These are phyloP conservation scores for Podospora bellae-mahoneyi DNA, from an alignment of 495 filamentous ascomycete genomes.

Conservation along the genomic window DNA sequence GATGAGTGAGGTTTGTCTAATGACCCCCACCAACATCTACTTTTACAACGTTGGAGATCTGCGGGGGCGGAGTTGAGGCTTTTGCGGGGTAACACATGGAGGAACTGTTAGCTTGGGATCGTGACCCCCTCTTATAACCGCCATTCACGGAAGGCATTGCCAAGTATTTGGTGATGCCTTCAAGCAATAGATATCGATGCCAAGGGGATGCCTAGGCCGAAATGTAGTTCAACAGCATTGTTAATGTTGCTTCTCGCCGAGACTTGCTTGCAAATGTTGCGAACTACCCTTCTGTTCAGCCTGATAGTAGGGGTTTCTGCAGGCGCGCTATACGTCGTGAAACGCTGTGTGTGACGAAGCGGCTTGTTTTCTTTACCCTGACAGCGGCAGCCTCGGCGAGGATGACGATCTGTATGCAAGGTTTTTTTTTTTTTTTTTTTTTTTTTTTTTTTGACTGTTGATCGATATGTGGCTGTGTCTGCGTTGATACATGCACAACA, in stretches of 20 bases:
- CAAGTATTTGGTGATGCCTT: not conserved
- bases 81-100: not conserved
- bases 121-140: not conserved
- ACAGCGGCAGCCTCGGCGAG: not conserved
- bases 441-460: not conserved
- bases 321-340: not conserved
- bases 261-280: not conserved
- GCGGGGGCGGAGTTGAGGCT: not conserved
- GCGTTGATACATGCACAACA: not conserved
- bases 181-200: not conserved
- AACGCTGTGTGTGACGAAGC: not conserved
- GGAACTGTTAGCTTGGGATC: not conserved
- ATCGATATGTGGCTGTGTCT: not conserved
- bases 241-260: not conserved
- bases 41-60: not conserved
- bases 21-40: not conserved
- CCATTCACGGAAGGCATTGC: not conserved
- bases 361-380: not conserved
- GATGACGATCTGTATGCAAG: not conserved
- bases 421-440: too few species aligned
- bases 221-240: not conserved
- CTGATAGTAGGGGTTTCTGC: not conserved
- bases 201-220: constrained; percentile 3
- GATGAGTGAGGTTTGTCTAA: not conserved
- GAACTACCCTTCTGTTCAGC: not conserved